A percentile compares a stretch with the other conserved stretches of the same genome.
phyloP scores from a whole-genome alignment of 208 protist species.

The Trypanosoma boissoni region DNA sequence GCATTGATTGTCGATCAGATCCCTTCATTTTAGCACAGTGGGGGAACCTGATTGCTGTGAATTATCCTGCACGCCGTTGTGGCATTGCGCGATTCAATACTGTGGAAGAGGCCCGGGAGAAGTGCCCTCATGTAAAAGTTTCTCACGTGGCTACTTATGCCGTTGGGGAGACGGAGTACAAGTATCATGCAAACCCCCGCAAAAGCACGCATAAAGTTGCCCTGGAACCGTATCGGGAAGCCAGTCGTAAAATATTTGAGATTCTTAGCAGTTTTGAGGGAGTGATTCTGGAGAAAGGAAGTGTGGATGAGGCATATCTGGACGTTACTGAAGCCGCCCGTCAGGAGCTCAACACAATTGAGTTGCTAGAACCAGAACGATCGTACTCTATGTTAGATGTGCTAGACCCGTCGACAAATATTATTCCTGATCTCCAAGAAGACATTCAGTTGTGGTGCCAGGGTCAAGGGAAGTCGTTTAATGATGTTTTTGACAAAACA shows the following conservation, averaged over 20 bases:
- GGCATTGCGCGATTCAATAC: slow-evolving; percentile 70
- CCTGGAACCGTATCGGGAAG: slow-evolving; percentile 81
- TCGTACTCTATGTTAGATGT: slow-evolving; percentile 42
- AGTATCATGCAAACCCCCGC: slow-evolving; percentile 51
- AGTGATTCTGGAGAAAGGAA: slow-evolving; percentile 61
- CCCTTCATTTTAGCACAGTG: slow-evolving; percentile 76
- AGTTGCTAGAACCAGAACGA: slow-evolving; percentile 6
- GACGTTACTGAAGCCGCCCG: slow-evolving; percentile 76
- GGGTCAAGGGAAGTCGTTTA: slow-evolving; percentile 40
- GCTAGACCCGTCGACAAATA: slow-evolving; percentile 42
- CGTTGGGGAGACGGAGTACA: slow-evolving; percentile 42
- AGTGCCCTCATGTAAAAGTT: slow-evolving; percentile 50
- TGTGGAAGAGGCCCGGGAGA: slow-evolving; percentile 35
- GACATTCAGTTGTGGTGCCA: slow-evolving; percentile 53
- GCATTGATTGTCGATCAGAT: slow-evolving; percentile 62
- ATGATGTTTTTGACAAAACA: slow-evolving; percentile 46
- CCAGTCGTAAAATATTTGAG: slow-evolving; percentile 65
- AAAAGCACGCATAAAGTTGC: slow-evolving; percentile 73
- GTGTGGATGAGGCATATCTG: slow-evolving; percentile 88
- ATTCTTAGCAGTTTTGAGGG: slow-evolving; percentile 54
- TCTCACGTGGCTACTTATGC: slow-evolving; percentile 55
- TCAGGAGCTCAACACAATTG: slow-evolving; percentile 34
- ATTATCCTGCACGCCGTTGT: slow-evolving; percentile 73
- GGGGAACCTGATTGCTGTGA: slow-evolving; percentile 83
- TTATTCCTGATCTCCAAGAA: slow-evolving; percentile 47